Evolutionary conservation across 768 basidiomycete species (phyloP), one percentile per base, ranked within the genome.

Genomic region (Coprinellus micaceus): DNA sequence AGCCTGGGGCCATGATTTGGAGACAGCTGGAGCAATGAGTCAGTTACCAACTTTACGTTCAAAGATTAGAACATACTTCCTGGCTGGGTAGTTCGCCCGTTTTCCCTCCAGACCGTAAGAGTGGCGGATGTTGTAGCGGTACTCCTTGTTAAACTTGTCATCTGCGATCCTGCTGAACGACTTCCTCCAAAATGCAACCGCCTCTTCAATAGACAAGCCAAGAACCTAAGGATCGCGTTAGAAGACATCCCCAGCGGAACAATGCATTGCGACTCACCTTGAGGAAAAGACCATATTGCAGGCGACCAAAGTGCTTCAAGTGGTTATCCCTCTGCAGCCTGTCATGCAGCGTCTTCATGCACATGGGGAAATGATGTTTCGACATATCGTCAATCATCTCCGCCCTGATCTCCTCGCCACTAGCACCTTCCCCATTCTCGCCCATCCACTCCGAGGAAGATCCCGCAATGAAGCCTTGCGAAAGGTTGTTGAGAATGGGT

Each of bases 41-140:
- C 44, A 48, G 15, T 57, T 21, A 52, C 53, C 44, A 7, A n/a
- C 10, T 50, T 52, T 19, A 19, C 29, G 29, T 22, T 17, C 7
- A 43, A 4, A 29, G 29, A 19, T 19, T 19, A 13, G 28, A 36
- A 63, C 77, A 44, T 57, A 91, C 96, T 82, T 95, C 73, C 88
- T 92, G 0, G 97, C 94, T 1, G 91, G 81, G 69, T 99, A 99
- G 66, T 98, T 98, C 39, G 88, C 90, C 43, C 96, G 83, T 70
- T 89, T 92, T 10, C 97, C 97, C 68, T 98, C 97, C 51, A 97
- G 74, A 36, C 97, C 97, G 64, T 86, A 99, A 4, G 85, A 86
- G 68, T 99, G 97, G 44, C 96, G 86, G 63, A 99, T 94, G 61
- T 98, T 99, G 70, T 99, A 99, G 64, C 85, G 88, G 79, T 98